Percentiles rank a stretch among this genome's conserved stretches.
Conservation (phyloP, 371 early-diverging fungal species). For the Rhizopus delemar region DNA sequence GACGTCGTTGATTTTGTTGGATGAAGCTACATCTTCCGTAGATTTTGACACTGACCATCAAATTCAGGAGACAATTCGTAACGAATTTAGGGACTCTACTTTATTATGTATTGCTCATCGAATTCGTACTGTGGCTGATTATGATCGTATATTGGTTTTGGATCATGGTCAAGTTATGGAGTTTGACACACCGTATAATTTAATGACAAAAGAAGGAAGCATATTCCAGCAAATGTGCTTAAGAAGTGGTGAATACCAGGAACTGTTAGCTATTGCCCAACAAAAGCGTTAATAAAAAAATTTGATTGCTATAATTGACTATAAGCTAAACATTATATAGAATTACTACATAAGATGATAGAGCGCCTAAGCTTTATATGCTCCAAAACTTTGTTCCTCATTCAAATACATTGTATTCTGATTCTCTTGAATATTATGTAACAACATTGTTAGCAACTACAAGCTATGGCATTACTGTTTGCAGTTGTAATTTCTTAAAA, state of each 20-base stretch:
- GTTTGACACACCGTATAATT: slow-evolving; percentile 62
- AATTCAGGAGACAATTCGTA: slow-evolving; percentile 81
- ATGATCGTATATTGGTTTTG: slow-evolving; percentile 84
- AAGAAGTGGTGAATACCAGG: slow-evolving; percentile 63
- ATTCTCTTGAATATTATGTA: too few species aligned
- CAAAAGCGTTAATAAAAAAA: neutral
- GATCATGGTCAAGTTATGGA: slow-evolving; percentile 81
- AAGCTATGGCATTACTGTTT: too few species aligned
- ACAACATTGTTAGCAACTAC: too few species aligned
- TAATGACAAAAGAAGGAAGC: slow-evolving; percentile 56
- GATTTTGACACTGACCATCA: slow-evolving; percentile 74
- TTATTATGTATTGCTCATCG: slow-evolving; percentile 80
- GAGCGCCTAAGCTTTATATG: too few species aligned
- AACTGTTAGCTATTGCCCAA: slow-evolving; percentile 40
- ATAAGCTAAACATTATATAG: too few species aligned
- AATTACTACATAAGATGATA: too few species aligned
- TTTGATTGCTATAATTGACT: too few species aligned
- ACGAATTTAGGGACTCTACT: slow-evolving; percentile 64
- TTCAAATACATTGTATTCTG: too few species aligned
- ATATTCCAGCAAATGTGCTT: slow-evolving; percentile 68
- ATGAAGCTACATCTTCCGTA: slow-evolving; percentile 84
- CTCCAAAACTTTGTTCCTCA: too few species aligned
- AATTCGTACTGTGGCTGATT: slow-evolving; percentile 85
- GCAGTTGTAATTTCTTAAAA: too few species aligned
- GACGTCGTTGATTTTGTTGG: slow-evolving; percentile 76